Evolutionary conservation across 352 stramenopile species (phyloP), one percentile per base, ranked within the genome.

Genomic region (Globisporangium recalcitrans): DNA sequence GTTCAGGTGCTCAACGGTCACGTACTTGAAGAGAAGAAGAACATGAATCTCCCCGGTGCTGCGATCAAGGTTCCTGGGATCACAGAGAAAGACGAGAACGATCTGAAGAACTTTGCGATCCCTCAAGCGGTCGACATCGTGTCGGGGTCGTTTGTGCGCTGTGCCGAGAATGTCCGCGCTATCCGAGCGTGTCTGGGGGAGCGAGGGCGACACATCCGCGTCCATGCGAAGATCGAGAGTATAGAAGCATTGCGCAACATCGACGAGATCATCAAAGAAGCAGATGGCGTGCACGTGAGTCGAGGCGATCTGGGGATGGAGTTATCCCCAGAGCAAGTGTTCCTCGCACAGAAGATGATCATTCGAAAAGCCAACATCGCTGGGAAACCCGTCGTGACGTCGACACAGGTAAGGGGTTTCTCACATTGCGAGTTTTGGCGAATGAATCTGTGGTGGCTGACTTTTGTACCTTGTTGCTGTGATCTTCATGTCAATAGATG

Each of bases 221-320:
- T 99, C 22, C 98, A 99, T 72, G 96, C 96, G 7, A 99, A 99
- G 73, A 99, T 99, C 70, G 97, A 99, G 75, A 99, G 98, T 65
- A 84, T 98, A 36, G 97, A 99, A 64, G 98, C 97, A 14, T 76
- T 99, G 64, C 73, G 91, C 3, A 98, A 96, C 63, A 91, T 99
- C 67, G 90, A 98, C 54, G 96, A 98, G 56, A 99, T 99, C 70
- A 85, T 99, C 36, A 79, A 90, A 4, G 95, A 95, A 59, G 97
- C 97, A 8, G 98, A 99, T 75, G 97, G 95, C 34, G 98, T 99
- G 69, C 99, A 99, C 84, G 97, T 99, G 34, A 98, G 97, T 56
- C 91, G 97, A 62, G 98, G 97, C 31, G 98, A 99, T 79, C 75
- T 99, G n/a, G 98, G 98, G 46, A 98, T 99, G 75, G 97, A 99